Conservation (phyloP, 2,329 filamentous ascomycete species). For the Epichloe typhina region DNA sequence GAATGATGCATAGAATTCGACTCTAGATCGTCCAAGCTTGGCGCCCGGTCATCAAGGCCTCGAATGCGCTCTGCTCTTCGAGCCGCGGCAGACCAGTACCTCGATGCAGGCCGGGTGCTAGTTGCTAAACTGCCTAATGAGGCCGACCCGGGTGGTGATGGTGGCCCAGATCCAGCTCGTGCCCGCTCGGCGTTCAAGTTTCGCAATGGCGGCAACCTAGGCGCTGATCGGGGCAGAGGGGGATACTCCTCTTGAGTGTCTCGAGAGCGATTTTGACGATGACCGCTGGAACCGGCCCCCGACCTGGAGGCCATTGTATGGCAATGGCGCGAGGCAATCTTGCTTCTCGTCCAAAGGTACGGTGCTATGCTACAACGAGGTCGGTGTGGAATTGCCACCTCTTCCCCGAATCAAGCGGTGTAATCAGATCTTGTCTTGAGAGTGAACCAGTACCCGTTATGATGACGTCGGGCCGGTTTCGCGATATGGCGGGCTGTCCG, state of each 20-base stretch:
- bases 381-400: background rate
- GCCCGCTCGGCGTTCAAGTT: conserved; percentile 17
- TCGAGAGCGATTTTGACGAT: conserved; percentile 17
- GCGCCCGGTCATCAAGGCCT: conserved; percentile 17
- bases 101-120: conserved; percentile 4
- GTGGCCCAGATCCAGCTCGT: conserved; percentile 10
- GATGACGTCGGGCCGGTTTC: background rate
- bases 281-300: conserved; percentile 18
- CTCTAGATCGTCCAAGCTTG: conserved; percentile 16
- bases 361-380: background rate
- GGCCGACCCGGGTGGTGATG: background rate
- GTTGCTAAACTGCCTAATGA: background rate
- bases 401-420: background rate
- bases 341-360: background rate
- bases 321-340: background rate
- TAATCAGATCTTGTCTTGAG: background rate
- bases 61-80: conserved; percentile 25
- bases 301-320: conserved; percentile 20
- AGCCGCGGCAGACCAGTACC: conserved; percentile 15
- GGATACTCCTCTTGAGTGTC: conserved; percentile 19
- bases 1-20: conserved; percentile 14
- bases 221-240: conserved; percentile 15
- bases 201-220: conserved; percentile 20
- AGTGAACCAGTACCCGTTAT: background rate
- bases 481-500: background rate